These are phyloP conservation scores for Paramarasmius palmivorus DNA, from an alignment of 1,284 basidiomycete genomes.

Conservation along the genomic window DNA sequence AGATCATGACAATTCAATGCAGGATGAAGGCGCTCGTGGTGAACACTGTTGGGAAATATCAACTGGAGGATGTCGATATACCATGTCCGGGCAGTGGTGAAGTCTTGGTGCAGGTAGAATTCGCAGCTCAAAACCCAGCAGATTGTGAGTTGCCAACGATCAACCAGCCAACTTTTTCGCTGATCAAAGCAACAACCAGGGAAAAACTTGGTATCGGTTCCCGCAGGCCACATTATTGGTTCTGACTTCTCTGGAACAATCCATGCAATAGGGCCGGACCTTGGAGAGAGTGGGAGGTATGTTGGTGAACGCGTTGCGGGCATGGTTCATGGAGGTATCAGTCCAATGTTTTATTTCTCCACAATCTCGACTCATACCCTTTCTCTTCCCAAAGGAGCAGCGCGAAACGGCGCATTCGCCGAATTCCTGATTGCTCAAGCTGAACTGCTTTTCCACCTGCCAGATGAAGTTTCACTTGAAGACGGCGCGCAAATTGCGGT, in stretches of 20 bases:
- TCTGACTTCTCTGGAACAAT: slow-evolving; percentile 28
- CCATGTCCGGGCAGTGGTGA: background rate
- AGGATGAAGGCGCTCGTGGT: too few species aligned
- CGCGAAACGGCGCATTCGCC: slow-evolving; percentile 31
- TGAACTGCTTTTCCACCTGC: slow-evolving; percentile 26
- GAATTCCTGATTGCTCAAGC: slow-evolving; percentile 30
- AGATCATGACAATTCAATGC: too few species aligned
- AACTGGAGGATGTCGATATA: slow-evolving; percentile 4
- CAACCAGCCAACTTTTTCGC: background rate
- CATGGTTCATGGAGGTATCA: slow-evolving; percentile 27
- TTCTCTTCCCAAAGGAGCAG: slow-evolving; percentile 1
- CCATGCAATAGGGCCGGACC: slow-evolving; percentile 26
- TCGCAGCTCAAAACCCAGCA: slow-evolving; percentile 5
- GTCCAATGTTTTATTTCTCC: background rate
- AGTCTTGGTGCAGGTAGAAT: slow-evolving; percentile 10
- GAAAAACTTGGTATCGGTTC: background rate
- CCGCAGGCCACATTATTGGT: slow-evolving; percentile 17
- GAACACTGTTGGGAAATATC: background rate
- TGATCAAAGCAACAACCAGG: background rate
- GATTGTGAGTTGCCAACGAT: background rate
- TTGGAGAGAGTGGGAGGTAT: slow-evolving; percentile 18
- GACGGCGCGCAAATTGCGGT: slow-evolving; percentile 30
- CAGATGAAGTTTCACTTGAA: slow-evolving; percentile 30
- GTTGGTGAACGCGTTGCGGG: slow-evolving; percentile 31
- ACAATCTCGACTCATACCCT: background rate